Conservation (phyloP, 768 basidiomycete genomes). For the Mycena crocata region DNA sequence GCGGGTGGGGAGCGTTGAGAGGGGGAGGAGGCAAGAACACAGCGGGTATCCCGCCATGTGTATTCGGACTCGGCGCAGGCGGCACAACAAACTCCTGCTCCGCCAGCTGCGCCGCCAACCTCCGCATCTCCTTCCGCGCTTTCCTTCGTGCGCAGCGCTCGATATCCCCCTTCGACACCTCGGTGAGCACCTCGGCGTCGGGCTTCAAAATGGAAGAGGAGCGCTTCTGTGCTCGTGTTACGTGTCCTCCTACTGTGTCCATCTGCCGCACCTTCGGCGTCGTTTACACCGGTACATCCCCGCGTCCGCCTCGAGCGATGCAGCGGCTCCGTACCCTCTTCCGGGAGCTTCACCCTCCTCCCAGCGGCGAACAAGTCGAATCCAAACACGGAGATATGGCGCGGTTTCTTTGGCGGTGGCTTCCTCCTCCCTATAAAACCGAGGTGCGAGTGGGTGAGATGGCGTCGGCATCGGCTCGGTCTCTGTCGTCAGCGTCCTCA, state of each 20-base stretch:
- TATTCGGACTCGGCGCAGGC: too few species aligned
- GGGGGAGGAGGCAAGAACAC: not conserved
- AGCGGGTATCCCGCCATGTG: not conserved
- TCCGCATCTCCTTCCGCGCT: slow-evolving; percentile 15
- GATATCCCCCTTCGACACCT: not conserved
- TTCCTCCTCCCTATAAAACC: not conserved
- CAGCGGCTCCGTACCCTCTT: too few species aligned
- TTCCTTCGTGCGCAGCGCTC: slow-evolving; percentile 7
- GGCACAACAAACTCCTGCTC: too few species aligned
- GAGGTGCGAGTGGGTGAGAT: slow-evolving; percentile 6
- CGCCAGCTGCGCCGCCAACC: too few species aligned
- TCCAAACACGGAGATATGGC: not conserved
- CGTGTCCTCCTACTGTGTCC: too few species aligned
- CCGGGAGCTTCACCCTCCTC: too few species aligned
- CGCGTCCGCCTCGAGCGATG: not conserved
- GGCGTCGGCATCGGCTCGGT: not conserved
- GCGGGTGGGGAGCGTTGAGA: too few species aligned
- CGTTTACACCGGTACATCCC: not conserved
- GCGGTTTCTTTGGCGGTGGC: not conserved
- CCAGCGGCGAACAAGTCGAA: not conserved
- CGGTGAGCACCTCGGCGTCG: not conserved
- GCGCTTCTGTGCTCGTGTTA: not conserved
- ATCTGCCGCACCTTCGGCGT: not conserved
- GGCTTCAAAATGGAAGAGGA: not conserved
- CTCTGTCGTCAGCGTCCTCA: not conserved